Evolutionary conservation across 2,329 filamentous ascomycete species (phyloP).

Genomic region (Xylariales sp.): DNA sequence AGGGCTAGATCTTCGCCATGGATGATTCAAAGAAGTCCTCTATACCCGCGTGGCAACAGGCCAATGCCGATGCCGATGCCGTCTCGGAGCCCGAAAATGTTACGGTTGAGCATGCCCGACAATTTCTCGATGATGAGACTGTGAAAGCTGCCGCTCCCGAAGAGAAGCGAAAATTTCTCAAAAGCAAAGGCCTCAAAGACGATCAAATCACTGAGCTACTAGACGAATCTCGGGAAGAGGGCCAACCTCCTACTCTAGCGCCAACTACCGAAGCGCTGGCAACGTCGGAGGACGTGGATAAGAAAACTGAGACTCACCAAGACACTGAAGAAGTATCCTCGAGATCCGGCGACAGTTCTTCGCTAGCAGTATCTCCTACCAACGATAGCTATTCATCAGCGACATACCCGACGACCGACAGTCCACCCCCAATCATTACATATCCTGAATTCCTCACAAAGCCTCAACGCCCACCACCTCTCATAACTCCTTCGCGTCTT

Average conservation of each 20-base stretch:
- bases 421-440: slow-evolving; percentile 72
- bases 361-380: slow-evolving; percentile 34
- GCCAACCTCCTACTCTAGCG: slow-evolving; percentile 21
- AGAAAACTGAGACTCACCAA: slow-evolving; percentile 9
- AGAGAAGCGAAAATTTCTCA: slow-evolving; percentile 80
- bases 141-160: slow-evolving; percentile 76
- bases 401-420: slow-evolving; percentile 53
- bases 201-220: slow-evolving; percentile 77
- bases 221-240: slow-evolving; percentile 38
- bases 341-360: slow-evolving; percentile 2
- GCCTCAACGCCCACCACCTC: slow-evolving; percentile 65
- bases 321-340: slow-evolving; percentile 23
- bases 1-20: slow-evolving; percentile 16
- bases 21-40: slow-evolving; percentile 38
- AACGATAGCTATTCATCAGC: slow-evolving; percentile 27
- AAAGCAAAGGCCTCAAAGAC: slow-evolving; percentile 77
- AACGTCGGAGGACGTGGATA: slow-evolving; percentile 7
- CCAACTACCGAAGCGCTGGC: slow-evolving; percentile 23
- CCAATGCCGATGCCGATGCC: slow-evolving; percentile 29
- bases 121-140: slow-evolving; percentile 79
- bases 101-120: slow-evolving; percentile 73
- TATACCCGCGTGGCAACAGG: slow-evolving; percentile 44
- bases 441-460: slow-evolving; percentile 77
- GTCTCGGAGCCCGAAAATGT: slow-evolving; percentile 38
- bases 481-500: slow-evolving; percentile 71